phyloP scores from a whole-genome alignment of 2,329 filamentous ascomycete species.

The Fusarium odoratissimum region DNA sequence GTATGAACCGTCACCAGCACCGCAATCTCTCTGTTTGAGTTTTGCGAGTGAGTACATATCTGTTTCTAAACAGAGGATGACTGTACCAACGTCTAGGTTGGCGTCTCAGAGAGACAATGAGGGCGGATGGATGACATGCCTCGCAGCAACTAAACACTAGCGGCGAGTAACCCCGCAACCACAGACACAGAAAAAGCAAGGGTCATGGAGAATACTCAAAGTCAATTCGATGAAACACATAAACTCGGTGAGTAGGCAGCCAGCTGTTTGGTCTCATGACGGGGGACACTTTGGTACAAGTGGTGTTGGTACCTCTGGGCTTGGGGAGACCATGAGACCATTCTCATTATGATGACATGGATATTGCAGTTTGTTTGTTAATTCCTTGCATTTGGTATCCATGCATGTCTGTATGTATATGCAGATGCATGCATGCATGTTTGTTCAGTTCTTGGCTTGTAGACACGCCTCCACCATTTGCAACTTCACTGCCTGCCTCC shows the following conservation, averaged over 20 bases:
- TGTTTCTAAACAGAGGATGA: constrained; percentile 7
- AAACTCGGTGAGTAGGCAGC: constrained; percentile 36
- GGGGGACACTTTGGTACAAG: constrained; percentile 23
- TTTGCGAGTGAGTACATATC: neutral
- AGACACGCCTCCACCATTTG: constrained; percentile 30
- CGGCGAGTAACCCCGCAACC: constrained; percentile 43
- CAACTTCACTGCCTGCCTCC: constrained; percentile 15
- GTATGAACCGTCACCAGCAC: constrained; percentile 29
- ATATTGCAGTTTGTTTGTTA: constrained; percentile 18
- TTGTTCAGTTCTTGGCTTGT: constrained; percentile 10
- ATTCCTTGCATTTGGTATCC: constrained; percentile 22
- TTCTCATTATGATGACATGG: constrained; percentile 31
- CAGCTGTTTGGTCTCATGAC: constrained; percentile 22
- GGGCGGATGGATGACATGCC: constrained; percentile 29
- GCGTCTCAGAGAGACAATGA: constrained; percentile 29
- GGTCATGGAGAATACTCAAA: constrained; percentile 25
- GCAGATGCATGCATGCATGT: constrained; percentile 10
- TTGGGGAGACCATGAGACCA: constrained; percentile 23
- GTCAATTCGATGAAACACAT: constrained; percentile 28
- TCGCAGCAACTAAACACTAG: constrained; percentile 31
- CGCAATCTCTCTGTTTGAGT: neutral
- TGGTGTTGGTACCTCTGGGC: constrained; percentile 28
- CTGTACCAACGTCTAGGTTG: constrained; percentile 23
- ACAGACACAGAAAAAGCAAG: constrained; percentile 17
- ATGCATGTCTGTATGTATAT: constrained; percentile 1